Evolutionary conservation across 805 yeast species (phyloP).

Genomic region (Metschnikowia lochheadii): DNA sequence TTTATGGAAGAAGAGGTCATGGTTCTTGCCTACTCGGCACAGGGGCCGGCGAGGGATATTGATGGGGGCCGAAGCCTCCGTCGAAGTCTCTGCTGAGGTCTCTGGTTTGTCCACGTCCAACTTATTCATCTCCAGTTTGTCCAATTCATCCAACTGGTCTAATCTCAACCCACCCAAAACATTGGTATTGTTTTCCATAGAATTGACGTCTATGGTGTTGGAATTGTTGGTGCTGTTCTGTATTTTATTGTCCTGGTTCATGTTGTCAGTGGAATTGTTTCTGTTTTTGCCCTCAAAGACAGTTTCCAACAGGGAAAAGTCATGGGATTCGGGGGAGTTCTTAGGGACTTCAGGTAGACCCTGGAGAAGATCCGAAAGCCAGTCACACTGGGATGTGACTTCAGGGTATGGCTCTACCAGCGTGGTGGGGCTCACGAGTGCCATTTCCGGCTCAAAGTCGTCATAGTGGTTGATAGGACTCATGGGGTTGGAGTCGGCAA

Average conservation of each 20-base stretch:
- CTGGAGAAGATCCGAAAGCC: not conserved
- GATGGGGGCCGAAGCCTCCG: not conserved
- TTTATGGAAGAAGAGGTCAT: conserved; percentile 5
- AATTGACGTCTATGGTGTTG: no score
- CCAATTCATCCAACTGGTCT: not conserved
- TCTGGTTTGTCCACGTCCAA: not conserved
- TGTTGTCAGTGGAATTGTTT: no score
- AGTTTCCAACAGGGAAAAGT: not conserved
- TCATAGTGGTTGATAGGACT: not conserved
- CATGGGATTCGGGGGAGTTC: not conserved
- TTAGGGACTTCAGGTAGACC: conserved; percentile 1
- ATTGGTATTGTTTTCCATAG: no score
- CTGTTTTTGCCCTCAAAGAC: not conserved
- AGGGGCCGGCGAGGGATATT: not conserved
- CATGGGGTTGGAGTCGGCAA: conserved; percentile 2
- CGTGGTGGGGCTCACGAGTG: not conserved
- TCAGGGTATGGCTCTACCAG: not conserved
- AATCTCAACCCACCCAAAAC: no score
- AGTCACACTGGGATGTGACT: not conserved
- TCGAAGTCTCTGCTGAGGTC: not conserved
- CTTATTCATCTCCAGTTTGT: no score
- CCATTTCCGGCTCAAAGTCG: not conserved
- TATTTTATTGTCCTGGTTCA: no score
- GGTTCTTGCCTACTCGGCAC: not conserved
- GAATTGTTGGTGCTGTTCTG: not conserved